Evolutionary conservation across 2,329 filamentous ascomycete species (phyloP).

Genomic region (Helotiales sp.): DNA sequence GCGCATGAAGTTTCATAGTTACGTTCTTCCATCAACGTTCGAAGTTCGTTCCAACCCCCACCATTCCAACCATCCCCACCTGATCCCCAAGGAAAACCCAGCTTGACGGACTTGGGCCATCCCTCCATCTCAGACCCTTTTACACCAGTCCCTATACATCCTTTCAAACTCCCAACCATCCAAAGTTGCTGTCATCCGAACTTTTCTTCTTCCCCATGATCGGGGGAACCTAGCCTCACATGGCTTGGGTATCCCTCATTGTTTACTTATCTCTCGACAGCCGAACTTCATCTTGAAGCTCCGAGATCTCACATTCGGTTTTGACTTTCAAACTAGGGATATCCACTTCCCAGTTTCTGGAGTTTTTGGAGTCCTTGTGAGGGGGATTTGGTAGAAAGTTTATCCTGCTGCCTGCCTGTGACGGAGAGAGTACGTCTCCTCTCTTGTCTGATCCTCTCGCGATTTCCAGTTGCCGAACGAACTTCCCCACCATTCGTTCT

Average conservation of each 20-base stretch:
- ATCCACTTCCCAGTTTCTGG: constrained; percentile 8
- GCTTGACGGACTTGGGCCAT: not conserved
- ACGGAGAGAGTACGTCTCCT: not conserved
- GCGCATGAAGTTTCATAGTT: not conserved
- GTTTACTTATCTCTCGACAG: not conserved
- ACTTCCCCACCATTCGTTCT: not conserved
- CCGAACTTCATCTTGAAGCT: not conserved
- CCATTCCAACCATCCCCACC: not conserved
- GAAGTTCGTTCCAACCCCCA: constrained; percentile 6
- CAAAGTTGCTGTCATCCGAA: constrained; percentile 1
- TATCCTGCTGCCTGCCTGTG: constrained; percentile 2
- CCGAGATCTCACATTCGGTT: not conserved
- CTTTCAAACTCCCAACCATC: not conserved
- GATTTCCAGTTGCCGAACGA: not conserved
- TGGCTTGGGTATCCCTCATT: constrained; percentile 3
- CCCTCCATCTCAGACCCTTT: not conserved
- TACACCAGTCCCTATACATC: too few species aligned
- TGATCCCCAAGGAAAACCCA: not conserved
- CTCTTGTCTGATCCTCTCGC: not conserved
- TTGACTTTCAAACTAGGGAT: not conserved
- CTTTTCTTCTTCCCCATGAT: not conserved
- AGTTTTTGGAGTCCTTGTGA: too few species aligned
- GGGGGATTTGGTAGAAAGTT: too few species aligned
- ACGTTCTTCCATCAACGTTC: constrained; percentile 1
- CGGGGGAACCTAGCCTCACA: not conserved